Evolutionary conservation across 1,284 basidiomycete genomes (phyloP).

Genomic region (Puccinia hordei): DNA sequence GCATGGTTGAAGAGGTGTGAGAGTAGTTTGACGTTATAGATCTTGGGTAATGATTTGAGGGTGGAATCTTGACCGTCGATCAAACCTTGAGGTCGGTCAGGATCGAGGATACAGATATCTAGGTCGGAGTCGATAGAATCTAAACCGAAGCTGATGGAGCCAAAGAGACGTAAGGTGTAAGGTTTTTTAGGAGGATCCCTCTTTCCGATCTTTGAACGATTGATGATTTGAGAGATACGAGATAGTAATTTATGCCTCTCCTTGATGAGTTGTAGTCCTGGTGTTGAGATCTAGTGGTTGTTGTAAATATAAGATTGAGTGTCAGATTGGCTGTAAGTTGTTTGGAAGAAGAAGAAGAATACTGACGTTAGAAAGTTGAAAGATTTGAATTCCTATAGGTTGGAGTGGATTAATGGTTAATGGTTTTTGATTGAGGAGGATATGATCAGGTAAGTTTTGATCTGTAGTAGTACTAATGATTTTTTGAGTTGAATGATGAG

Average conservation of each 20-base stretch:
- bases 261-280: background rate
- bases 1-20: background rate
- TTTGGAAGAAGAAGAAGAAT: too few species aligned
- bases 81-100: constrained; percentile 10
- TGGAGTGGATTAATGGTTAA: too few species aligned
- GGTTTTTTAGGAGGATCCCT: background rate
- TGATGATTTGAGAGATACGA: background rate
- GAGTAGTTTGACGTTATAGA: constrained; percentile 18
- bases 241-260: background rate
- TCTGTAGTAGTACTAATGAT: too few species aligned
- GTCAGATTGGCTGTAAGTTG: too few species aligned
- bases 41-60: background rate
- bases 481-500: too few species aligned
- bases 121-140: constrained; percentile 35
- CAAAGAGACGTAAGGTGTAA: constrained; percentile 15
- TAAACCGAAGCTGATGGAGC: constrained; percentile 33
- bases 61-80: background rate
- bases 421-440: too few species aligned
- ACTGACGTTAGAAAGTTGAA: too few species aligned
- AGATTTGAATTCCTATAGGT: too few species aligned
- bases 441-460: too few species aligned
- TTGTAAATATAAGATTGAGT: background rate
- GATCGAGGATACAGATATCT: constrained; percentile 41
- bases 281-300: constrained; percentile 9
- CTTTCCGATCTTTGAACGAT: background rate